Evolutionary conservation across 192 early-diverging fungal genomes (phyloP), one percentile per base, ranked within the genome.

Genomic region (Coemansia sp.): DNA sequence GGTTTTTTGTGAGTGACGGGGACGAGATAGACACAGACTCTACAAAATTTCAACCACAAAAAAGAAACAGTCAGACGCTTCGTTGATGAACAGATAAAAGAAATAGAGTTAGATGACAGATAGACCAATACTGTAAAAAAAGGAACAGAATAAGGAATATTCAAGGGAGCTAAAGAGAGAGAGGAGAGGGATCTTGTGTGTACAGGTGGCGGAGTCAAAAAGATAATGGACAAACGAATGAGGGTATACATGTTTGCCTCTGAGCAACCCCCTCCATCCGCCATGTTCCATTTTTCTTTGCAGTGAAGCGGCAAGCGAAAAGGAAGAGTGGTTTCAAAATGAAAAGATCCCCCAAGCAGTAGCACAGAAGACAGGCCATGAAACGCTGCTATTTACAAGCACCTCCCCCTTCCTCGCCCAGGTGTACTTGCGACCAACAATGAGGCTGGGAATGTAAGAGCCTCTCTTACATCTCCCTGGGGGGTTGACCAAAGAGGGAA

Each of bases 171-270:
- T 4, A 2, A 9, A 44, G 38, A 16, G 38, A 47, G 41, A 55
- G 26, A 54, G 53, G 32, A 8, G 34, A 26, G 34, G n/a, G 41
- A 44, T 44, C 38, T 3, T 16, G 38, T 44, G 38, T 44, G 38
- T 44, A 44, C 0, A 44, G 14, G 38, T 44, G 38, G 38, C 38
- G 38, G 14, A 44, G 38, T 44, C 38, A 44, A 44, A 9, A 38
- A 38, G 38, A 44, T 25, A 23, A 41, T 44, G 56, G 26, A 51
- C 23, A 26, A 51, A 30, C 26, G 30, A 60, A 25, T 56, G 32
- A 22, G 28, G 19, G 49, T 4, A 16, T 44, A 44, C 38, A 44
- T 16, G 38, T 44, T 44, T 44, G 14, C 28, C 28, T 30, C 28
- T 2, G 28, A 4, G 28, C 28, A 30, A 30, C 6, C 28, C 28